These are phyloP conservation scores for Ustilago xerochloae DNA, from an alignment of 1,284 basidiomycete genomes.

Conservation along the genomic window DNA sequence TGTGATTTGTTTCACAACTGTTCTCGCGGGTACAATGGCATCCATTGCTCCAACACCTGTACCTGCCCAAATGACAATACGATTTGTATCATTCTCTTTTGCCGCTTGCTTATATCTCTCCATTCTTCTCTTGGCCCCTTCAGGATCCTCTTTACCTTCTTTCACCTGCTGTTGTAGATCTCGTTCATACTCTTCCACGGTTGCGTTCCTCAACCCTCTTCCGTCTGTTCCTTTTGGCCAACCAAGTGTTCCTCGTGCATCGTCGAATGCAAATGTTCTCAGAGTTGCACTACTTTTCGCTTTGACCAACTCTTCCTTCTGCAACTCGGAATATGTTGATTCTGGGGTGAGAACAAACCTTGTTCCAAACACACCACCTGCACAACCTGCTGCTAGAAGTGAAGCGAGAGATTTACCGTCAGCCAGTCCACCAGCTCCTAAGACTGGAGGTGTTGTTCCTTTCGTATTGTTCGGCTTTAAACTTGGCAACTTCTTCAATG, in stretches of 20 bases:
- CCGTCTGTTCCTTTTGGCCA: constrained; percentile 66
- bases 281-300: constrained; percentile 46
- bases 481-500: constrained; percentile 11
- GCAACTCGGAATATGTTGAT: constrained; percentile 51
- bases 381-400: constrained; percentile 56
- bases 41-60: constrained; percentile 60
- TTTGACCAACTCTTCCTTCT: constrained; percentile 56
- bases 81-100: constrained; percentile 44
- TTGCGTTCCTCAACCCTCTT: constrained; percentile 55
- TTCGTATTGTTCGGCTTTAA: constrained; percentile 34
- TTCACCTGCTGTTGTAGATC: constrained; percentile 33
- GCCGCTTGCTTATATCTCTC: constrained; percentile 58
- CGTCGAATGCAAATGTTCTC: constrained; percentile 63
- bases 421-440: constrained; percentile 62
- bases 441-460: constrained; percentile 26
- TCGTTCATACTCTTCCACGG: constrained; percentile 57
- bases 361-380: constrained; percentile 64
- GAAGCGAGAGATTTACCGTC: constrained; percentile 53
- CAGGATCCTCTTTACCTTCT: constrained; percentile 14
- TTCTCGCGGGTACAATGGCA: constrained; percentile 43
- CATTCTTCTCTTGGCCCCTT: constrained; percentile 38
- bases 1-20: constrained; percentile 51
- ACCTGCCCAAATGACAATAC: constrained; percentile 65
- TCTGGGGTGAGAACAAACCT: constrained; percentile 64
- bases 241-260: constrained; percentile 60